Evolutionary conservation across 2,329 filamentous ascomycete species (phyloP).

Genomic region (Epichloe gansuensis): DNA sequence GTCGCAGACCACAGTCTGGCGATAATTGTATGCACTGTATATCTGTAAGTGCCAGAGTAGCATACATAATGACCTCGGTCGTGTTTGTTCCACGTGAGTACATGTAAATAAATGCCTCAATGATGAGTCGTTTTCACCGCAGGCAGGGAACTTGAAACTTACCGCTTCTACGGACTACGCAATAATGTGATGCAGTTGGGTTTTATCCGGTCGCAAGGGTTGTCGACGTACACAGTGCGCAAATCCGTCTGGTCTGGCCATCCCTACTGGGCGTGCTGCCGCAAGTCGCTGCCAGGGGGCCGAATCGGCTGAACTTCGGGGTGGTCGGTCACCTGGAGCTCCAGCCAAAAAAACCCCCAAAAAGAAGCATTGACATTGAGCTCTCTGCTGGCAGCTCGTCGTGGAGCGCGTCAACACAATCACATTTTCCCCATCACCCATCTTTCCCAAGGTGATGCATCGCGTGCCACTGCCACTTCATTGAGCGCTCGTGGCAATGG

Average conservation of each 20-base stretch:
- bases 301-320: constrained; percentile 16
- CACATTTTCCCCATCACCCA: constrained; percentile 12
- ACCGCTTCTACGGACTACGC: background rate
- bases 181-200: background rate
- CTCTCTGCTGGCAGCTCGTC: constrained; percentile 8
- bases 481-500: constrained; percentile 52
- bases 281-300: background rate
- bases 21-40: background rate
- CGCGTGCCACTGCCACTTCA: constrained; percentile 25
- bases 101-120: background rate
- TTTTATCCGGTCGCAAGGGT: background rate
- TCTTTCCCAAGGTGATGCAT: constrained; percentile 24
- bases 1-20: background rate
- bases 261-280: background rate
- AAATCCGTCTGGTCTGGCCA: background rate
- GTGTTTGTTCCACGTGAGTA: background rate
- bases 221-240: background rate
- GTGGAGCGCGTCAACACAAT: constrained; percentile 22
- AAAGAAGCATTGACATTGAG: background rate
- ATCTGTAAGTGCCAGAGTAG: background rate
- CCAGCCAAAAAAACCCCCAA: constrained; percentile 15
- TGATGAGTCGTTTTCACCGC: background rate
- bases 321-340: constrained; percentile 10
- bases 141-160: background rate
- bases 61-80: background rate